Conservation (phyloP, 371 early-diverging fungal species). For the Mucor lusitanicus region DNA sequence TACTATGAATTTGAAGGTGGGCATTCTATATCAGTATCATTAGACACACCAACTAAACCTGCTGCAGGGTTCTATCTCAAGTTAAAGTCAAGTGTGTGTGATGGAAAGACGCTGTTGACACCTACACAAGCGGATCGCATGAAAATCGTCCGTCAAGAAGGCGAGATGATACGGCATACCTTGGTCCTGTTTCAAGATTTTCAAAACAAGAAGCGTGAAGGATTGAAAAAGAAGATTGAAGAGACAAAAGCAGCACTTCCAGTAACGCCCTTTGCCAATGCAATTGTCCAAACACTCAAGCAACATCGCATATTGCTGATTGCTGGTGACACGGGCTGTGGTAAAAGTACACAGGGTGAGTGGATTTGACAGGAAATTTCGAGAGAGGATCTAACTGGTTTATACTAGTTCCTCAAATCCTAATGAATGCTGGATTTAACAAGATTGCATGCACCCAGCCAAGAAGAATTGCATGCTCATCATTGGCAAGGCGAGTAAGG, state of each 20-base stretch:
- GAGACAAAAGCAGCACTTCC: constrained; percentile 56
- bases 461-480: constrained; percentile 87
- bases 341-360: constrained; percentile 79
- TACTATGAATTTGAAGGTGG: constrained; percentile 56
- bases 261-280: constrained; percentile 59
- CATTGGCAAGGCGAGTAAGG: constrained; percentile 82
- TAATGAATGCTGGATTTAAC: constrained; percentile 68
- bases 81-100: constrained; percentile 29
- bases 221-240: constrained; percentile 52
- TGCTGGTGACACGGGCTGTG: constrained; percentile 85
- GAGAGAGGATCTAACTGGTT: neutral
- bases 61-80: constrained; percentile 37
- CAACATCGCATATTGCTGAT: constrained; percentile 61
- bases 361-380: neutral
- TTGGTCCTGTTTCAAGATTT: constrained; percentile 62
- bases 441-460: constrained; percentile 94
- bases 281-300: constrained; percentile 59
- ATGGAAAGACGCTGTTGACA: neutral
- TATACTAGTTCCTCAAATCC: constrained; percentile 69
- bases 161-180: constrained; percentile 50
- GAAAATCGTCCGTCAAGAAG: constrained; percentile 30
- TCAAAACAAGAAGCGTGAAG: constrained; percentile 45
- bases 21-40: constrained; percentile 29
- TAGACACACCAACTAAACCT: constrained; percentile 18
- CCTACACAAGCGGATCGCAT: neutral